phyloP scores from a whole-genome alignment of 257 asterid genomes.

The Jaltomata sinuosa region DNA sequence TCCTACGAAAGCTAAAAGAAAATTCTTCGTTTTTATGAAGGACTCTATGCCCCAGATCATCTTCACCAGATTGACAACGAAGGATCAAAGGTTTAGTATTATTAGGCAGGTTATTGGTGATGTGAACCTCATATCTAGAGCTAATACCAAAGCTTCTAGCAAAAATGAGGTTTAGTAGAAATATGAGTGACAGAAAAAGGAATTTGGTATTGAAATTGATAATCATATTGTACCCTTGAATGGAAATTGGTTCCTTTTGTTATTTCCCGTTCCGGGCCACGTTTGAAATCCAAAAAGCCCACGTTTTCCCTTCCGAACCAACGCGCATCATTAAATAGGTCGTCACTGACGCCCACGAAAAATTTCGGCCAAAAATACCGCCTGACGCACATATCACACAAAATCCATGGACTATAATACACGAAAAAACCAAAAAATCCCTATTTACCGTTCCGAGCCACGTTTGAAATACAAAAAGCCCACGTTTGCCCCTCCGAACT shows the following conservation, averaged over 20 bases:
- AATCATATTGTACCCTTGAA: not conserved
- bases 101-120: not conserved
- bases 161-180: not conserved
- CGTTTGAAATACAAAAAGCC: too few species aligned
- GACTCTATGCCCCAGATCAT: not conserved
- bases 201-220: not conserved
- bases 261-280: too few species aligned
- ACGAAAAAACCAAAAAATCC: too few species aligned
- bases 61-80: not conserved
- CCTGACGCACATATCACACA: too few species aligned
- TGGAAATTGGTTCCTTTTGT: not conserved
- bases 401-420: too few species aligned
- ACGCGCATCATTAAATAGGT: too few species aligned
- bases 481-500: too few species aligned
- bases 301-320: too few species aligned
- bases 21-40: not conserved
- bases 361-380: too few species aligned
- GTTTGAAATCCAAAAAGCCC: too few species aligned
- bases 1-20: not conserved
- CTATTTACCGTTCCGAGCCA: too few species aligned
- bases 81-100: not conserved
- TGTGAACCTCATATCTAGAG: not conserved
- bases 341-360: too few species aligned
- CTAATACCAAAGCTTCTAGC: not conserved
- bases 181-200: not conserved